A percentile compares a stretch with the other conserved stretches of the same genome.
phyloP scores from a whole-genome alignment of 2,329 filamentous ascomycete genomes.

The Myriosclerotinia duriaeana region DNA sequence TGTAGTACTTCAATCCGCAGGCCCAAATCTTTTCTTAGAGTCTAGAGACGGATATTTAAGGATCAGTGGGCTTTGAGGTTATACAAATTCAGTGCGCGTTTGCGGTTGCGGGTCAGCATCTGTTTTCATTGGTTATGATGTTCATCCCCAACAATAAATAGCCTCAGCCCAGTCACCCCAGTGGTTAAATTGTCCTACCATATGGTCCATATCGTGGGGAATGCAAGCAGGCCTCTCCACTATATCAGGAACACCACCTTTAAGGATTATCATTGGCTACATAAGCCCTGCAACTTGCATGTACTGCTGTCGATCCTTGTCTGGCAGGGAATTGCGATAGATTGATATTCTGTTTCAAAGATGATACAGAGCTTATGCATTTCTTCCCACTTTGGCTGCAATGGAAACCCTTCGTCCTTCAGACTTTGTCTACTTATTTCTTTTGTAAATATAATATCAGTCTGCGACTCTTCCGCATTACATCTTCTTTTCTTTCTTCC shows the following conservation, averaged over 20 bases:
- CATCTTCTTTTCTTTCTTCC: conserved; percentile 9
- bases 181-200: not conserved
- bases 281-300: not conserved
- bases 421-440: conserved; percentile 21
- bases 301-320: conserved; percentile 16
- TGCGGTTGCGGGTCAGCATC: not conserved
- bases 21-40: not conserved
- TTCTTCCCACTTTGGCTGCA: conserved; percentile 12
- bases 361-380: conserved; percentile 18
- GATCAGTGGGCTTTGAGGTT: no score
- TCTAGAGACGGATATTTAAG: not conserved
- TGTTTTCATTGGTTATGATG: conserved; percentile 5
- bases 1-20: not conserved
- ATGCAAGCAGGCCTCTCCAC: conserved; percentile 5
- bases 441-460: conserved; percentile 17
- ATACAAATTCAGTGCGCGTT: not conserved
- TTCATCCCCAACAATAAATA: not conserved
- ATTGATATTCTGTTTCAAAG: conserved; percentile 24
- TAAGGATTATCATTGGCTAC: conserved; percentile 3
- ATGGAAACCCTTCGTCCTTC: conserved; percentile 16
- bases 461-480: conserved; percentile 12
- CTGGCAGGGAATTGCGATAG: conserved; percentile 12
- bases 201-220: conserved; percentile 12
- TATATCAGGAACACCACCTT: conserved; percentile 4
- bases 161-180: not conserved